Evolutionary conservation across 257 asterid species (phyloP), one percentile per base, ranked within the genome.

Genomic region (Gentiana straminea): DNA sequence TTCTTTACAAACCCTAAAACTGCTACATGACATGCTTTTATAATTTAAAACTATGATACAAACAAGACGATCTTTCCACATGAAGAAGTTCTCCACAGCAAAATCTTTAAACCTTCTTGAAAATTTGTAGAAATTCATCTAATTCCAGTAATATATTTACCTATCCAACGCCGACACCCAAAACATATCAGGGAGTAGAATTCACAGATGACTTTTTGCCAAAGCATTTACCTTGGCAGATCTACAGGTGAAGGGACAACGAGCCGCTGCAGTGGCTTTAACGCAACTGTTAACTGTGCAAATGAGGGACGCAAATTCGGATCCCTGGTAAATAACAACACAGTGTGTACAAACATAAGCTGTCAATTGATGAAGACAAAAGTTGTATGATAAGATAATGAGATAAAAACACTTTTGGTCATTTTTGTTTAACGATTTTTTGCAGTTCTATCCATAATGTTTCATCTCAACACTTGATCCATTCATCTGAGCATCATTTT

Each of bases 231-330:
- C 62, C 70, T 68, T 57, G 77, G 80, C 66, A 79, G 90, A 67
- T 81, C 94, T 37, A 73, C 64, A 58, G 81, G 78, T 2, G 86
- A 63, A 46, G 94, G 82, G 65, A 77, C 54, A 46, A 62, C 85
- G 60, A 92, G 97, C 33, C 87, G 94, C 75, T 88, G 96, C 77
- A 92, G 75, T 13, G 94, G 86, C 83, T 82, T 89, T 64, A 92
- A 69, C 24, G 97, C 97, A 74, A 80, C 88, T 37, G 88, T 63
- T 37, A 92, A 93, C 75, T 92, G 91, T 0, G 86, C 94, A 59
- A 92, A 92, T 7, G 97, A 88, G 33, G 99, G 99, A 9, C 99
- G 94, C 74, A 83, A 61, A 62, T 83, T 92, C 33, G 99, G 97
- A 45, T 83, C 99, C 68, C 99, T 92, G 84, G 60, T 4, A 52